Evolutionary conservation across 148 eudicot genomes (phyloP).

Genomic region (Polygonum maritimum): DNA sequence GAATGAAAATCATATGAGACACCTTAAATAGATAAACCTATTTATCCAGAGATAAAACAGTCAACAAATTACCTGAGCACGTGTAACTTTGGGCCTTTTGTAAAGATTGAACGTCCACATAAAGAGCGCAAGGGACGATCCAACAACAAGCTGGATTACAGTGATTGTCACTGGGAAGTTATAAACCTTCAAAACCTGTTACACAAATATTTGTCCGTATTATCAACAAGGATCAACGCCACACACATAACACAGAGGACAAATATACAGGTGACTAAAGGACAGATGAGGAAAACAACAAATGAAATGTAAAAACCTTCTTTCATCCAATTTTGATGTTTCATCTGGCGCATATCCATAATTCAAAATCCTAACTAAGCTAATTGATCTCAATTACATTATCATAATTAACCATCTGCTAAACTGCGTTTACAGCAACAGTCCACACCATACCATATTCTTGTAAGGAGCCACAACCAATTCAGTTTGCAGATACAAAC

Average conservation of each 20-base stretch:
- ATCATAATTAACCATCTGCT: not conserved
- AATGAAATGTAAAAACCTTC: not conserved
- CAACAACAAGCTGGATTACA: constrained; percentile 71
- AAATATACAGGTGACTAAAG: not conserved
- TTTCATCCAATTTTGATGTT: not conserved
- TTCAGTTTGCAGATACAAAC: not conserved
- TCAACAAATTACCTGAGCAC: constrained; percentile 46
- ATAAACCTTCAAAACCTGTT: constrained; percentile 76
- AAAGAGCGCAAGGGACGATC: constrained; percentile 51
- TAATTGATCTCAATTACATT: not conserved
- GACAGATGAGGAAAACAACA: not conserved
- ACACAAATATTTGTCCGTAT: not conserved
- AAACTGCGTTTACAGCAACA: not conserved
- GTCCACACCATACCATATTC: not conserved
- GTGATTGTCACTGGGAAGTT: constrained; percentile 71
- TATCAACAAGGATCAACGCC: constrained; percentile 1
- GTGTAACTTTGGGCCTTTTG: constrained; percentile 71
- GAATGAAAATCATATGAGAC: constrained; percentile 1
- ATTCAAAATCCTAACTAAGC: not conserved
- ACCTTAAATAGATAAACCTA: not conserved
- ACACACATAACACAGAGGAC: not conserved
- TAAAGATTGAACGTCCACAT: constrained; percentile 81
- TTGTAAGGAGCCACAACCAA: not conserved
- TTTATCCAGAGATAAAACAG: not conserved
- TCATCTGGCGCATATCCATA: not conserved